These are phyloP conservation scores for Beauveria medogensis DNA, from an alignment of 2,329 filamentous ascomycete genomes.

Conservation along the genomic window DNA sequence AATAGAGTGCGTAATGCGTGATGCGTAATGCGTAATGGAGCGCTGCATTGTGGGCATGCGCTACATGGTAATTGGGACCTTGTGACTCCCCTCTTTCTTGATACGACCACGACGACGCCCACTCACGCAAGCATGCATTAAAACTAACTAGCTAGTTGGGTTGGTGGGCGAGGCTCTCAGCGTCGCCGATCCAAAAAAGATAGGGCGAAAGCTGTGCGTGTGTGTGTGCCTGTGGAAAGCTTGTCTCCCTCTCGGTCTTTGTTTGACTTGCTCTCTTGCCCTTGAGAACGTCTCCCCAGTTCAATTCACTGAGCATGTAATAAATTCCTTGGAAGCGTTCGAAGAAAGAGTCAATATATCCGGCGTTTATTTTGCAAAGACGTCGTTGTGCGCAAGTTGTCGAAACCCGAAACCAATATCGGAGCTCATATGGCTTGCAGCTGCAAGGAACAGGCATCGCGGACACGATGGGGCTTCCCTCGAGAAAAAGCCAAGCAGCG, in stretches of 20 bases:
- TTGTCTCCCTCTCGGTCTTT: not conserved
- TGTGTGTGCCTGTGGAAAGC: too few species aligned
- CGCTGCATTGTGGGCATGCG: not conserved
- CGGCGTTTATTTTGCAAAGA: too few species aligned
- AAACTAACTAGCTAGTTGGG: not conserved
- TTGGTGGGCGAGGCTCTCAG: not conserved
- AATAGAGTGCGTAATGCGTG: not conserved
- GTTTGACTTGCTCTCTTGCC: not conserved
- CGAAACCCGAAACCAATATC: not conserved
- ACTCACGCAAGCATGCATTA: not conserved
- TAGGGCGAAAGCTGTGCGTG: not conserved
- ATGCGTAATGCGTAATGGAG: not conserved
- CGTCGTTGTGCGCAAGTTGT: too few species aligned
- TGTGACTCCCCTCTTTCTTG: not conserved
- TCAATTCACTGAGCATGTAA: too few species aligned
- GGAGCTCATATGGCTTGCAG: constrained; percentile 2
- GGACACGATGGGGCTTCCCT: not conserved
- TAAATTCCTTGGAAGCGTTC: too few species aligned
- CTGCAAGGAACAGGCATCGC: constrained; percentile 2
- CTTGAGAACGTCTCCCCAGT: too few species aligned
- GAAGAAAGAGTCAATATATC: too few species aligned
- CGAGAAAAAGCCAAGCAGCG: not conserved
- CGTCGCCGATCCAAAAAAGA: not conserved
- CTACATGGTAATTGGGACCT: not conserved
- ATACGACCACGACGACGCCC: not conserved